Conservation (phyloP, 2,329 filamentous ascomycete genomes). For the Aspergillus alliaceus region DNA sequence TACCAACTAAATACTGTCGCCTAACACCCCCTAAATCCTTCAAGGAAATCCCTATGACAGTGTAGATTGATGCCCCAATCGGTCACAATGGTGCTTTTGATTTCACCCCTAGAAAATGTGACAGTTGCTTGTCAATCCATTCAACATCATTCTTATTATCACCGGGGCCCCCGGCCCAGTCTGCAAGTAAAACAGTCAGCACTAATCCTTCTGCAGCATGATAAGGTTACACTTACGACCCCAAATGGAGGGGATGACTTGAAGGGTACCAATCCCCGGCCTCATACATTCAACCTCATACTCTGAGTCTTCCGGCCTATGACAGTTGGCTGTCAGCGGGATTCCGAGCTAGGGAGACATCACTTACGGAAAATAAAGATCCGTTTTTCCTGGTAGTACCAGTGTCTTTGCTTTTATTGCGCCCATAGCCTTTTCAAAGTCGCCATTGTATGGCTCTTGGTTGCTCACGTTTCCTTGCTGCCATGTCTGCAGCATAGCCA, state of each 20-base stretch:
- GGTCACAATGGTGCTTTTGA: neutral
- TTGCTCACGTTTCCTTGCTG: conserved; percentile 69
- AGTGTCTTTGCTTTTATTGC: conserved; percentile 71
- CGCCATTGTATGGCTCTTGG: conserved; percentile 66
- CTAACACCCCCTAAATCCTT: neutral
- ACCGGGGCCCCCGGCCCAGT: conserved; percentile 68
- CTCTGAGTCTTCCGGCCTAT: conserved; percentile 71
- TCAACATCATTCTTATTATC: conserved; percentile 68
- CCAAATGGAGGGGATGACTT: conserved; percentile 62
- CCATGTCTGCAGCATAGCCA: conserved; percentile 77
- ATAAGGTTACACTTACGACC: conserved; percentile 50
- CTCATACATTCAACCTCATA: conserved; percentile 68
- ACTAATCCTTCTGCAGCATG: neutral
- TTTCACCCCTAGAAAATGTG: conserved; percentile 49
- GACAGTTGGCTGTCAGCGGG: conserved; percentile 7
- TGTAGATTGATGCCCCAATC: neutral
- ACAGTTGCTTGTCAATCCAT: conserved; percentile 67
- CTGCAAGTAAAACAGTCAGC: conserved; percentile 26
- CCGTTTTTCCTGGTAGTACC: conserved; percentile 70
- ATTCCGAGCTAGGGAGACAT: neutral
- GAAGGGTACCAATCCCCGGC: conserved; percentile 56
- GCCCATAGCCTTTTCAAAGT: conserved; percentile 66
- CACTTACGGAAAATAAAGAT: conserved; percentile 73
- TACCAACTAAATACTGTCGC: no score
- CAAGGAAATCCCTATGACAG: neutral